These are phyloP conservation scores for Ceratobasidium sp. DNA, from an alignment of 1,284 basidiomycete species.

Conservation along the genomic window DNA sequence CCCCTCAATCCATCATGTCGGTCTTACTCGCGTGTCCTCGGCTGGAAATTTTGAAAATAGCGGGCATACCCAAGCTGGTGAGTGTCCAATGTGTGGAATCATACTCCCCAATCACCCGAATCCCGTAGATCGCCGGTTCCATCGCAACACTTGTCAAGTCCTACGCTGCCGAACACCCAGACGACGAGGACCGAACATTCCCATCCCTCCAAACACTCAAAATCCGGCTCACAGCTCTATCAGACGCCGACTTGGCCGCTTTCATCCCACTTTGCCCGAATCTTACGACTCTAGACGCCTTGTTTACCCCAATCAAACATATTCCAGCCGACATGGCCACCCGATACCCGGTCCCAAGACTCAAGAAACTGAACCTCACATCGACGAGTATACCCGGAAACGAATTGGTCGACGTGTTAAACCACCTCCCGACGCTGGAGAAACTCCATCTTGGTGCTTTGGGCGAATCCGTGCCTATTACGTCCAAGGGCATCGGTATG, in stretches of 20 bases:
- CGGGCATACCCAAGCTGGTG: slow-evolving; percentile 70
- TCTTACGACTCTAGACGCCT: slow-evolving; percentile 67
- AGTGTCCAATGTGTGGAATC: slow-evolving; percentile 49
- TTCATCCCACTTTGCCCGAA: slow-evolving; percentile 63
- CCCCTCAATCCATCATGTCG: slow-evolving; percentile 61
- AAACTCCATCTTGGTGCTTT: slow-evolving; percentile 70
- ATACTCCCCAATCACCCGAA: slow-evolving; percentile 12
- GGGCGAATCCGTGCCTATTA: slow-evolving; percentile 60
- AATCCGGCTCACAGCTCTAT: slow-evolving; percentile 61
- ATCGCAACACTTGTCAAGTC: slow-evolving; percentile 56
- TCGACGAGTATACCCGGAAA: slow-evolving; percentile 62
- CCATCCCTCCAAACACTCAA: slow-evolving; percentile 62
- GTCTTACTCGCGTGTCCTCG: slow-evolving; percentile 59
- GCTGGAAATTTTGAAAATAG: slow-evolving; percentile 69
- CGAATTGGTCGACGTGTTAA: slow-evolving; percentile 60
- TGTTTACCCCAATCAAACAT: slow-evolving; percentile 68
- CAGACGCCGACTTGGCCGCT: slow-evolving; percentile 59
- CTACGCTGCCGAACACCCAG: slow-evolving; percentile 7
- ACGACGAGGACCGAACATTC: background rate
- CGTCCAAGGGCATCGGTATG: slow-evolving; percentile 58
- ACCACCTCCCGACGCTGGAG: slow-evolving; percentile 58
- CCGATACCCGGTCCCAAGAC: slow-evolving; percentile 48
- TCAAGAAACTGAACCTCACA: slow-evolving; percentile 71
- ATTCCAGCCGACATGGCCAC: slow-evolving; percentile 46
- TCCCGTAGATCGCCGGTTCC: slow-evolving; percentile 66